Conservation (phyloP, 2,329 filamentous ascomycete species). For the Mollisia scopiformis region DNA sequence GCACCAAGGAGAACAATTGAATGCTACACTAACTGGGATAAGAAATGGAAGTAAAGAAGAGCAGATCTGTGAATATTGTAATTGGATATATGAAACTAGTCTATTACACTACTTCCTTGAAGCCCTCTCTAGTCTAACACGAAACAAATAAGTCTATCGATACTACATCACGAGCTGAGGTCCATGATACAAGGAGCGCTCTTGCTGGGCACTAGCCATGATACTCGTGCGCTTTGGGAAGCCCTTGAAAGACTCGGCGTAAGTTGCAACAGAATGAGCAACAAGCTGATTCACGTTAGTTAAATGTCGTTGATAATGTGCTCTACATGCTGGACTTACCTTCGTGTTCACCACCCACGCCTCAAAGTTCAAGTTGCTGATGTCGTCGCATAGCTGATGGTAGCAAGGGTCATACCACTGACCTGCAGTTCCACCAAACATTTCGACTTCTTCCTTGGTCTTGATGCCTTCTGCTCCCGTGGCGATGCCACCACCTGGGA, state of each 20-base stretch:
- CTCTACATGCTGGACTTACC: slow-evolving; percentile 41
- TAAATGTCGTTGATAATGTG: slow-evolving; percentile 23
- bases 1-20: not conserved
- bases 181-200: slow-evolving; percentile 50
- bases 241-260: slow-evolving; percentile 64
- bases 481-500: slow-evolving; percentile 75
- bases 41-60: not conserved
- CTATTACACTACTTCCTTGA: not conserved
- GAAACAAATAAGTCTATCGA: not conserved
- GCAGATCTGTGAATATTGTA: not conserved
- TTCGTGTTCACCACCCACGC: slow-evolving; percentile 65
- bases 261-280: slow-evolving; percentile 74
- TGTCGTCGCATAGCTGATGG: slow-evolving; percentile 63
- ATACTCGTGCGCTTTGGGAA: slow-evolving; percentile 59
- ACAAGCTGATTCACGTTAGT: slow-evolving; percentile 52
- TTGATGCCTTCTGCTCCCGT: slow-evolving; percentile 80
- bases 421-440: slow-evolving; percentile 74
- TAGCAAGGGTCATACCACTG: slow-evolving; percentile 63
- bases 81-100: not conserved
- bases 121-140: not conserved
- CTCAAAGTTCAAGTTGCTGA: slow-evolving; percentile 59
- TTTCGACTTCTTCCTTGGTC: slow-evolving; percentile 63
- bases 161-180: slow-evolving; percentile 51
- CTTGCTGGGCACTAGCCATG: slow-evolving; percentile 34
- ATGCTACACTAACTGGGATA: not conserved